phyloP scores from a whole-genome alignment of 495 filamentous ascomycete species.

The Penicillium silybi region DNA sequence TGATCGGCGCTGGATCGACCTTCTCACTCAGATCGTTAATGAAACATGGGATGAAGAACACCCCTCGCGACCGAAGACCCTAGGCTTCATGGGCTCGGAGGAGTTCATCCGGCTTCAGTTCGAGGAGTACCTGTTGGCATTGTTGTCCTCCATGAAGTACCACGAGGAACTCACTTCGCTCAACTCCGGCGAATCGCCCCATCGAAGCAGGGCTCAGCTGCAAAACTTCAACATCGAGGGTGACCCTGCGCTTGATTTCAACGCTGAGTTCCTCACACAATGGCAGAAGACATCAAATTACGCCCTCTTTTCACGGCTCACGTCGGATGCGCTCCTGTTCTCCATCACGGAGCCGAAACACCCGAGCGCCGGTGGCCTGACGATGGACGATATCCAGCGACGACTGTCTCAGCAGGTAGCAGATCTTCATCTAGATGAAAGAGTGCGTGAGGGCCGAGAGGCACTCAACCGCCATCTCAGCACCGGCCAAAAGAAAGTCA shows the following conservation, averaged over 20 bases:
- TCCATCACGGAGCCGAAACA: conserved; percentile 91
- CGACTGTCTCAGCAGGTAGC: conserved; percentile 83
- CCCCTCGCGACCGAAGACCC: conserved; percentile 81
- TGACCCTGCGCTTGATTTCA: conserved; percentile 81
- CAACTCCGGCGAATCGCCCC: conserved; percentile 25
- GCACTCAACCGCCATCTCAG: conserved; percentile 72
- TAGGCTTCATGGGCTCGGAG: conserved; percentile 94
- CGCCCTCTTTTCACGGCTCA: conserved; percentile 70
- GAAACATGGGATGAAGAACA: conserved; percentile 96
- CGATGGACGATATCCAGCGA: conserved; percentile 91
- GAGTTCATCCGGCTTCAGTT: conserved; percentile 98
- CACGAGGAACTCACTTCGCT: conserved; percentile 62
- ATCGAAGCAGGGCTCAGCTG: conserved; percentile 30
- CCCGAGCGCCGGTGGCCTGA: conserved; percentile 89
- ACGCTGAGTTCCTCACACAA: conserved; percentile 61
- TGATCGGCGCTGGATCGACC: conserved; percentile 95
- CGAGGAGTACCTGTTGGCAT: conserved; percentile 90
- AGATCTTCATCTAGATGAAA: conserved; percentile 84
- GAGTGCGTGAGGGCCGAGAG: conserved; percentile 72
- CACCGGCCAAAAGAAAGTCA: conserved; percentile 81
- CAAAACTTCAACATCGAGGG: conserved; percentile 59
- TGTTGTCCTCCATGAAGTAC: conserved; percentile 87
- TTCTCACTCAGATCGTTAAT: conserved; percentile 85
- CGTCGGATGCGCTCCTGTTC: conserved; percentile 82
- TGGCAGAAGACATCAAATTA: conserved; percentile 90